Percentiles rank a stretch among this genome's conserved stretches.
Evolutionary conservation across 2,329 filamentous ascomycete species (phyloP).

Genomic region (Sporothrix schenckii): DNA sequence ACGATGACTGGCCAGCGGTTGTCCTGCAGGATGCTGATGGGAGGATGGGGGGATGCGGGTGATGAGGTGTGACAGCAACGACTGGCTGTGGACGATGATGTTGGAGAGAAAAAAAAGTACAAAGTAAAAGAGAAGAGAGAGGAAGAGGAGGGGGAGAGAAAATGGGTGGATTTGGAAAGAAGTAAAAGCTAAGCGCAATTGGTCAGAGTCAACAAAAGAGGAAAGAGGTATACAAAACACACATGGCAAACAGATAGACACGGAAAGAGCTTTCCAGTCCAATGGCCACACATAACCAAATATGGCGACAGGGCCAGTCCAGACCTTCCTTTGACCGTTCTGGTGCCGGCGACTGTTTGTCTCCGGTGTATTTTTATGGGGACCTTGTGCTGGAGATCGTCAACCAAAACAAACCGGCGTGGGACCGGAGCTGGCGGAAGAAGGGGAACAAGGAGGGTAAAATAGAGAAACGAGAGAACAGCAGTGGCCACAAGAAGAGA

Average conservation of each 20-base stretch:
- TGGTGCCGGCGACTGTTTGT: background rate
- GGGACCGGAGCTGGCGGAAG: conserved; percentile 5
- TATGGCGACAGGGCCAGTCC: conserved; percentile 13
- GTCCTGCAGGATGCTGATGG: conserved; percentile 11
- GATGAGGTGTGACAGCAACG: conserved; percentile 15
- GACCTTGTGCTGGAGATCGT: conserved; percentile 13
- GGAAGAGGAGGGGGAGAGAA: background rate
- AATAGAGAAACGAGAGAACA: conserved; percentile 1
- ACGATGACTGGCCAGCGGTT: conserved; percentile 3
- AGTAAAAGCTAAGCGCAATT: background rate
- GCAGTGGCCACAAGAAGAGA: background rate
- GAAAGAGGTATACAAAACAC: conserved; percentile 20
- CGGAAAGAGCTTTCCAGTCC: conserved; percentile 21
- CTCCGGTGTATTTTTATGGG: conserved; percentile 22
- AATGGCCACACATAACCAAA: background rate
- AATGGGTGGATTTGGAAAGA: conserved; percentile 7
- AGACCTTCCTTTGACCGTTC: background rate
- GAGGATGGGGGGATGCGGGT: background rate
- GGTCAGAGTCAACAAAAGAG: conserved; percentile 25
- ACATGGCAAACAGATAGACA: background rate
- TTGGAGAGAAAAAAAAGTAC: background rate
- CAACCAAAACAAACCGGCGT: conserved; percentile 9
- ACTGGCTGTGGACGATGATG: conserved; percentile 21
- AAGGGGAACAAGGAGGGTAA: conserved; percentile 11
- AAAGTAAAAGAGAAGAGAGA: background rate